Conservation (phyloP, 768 basidiomycete species). For the Mycena indigotica region DNA sequence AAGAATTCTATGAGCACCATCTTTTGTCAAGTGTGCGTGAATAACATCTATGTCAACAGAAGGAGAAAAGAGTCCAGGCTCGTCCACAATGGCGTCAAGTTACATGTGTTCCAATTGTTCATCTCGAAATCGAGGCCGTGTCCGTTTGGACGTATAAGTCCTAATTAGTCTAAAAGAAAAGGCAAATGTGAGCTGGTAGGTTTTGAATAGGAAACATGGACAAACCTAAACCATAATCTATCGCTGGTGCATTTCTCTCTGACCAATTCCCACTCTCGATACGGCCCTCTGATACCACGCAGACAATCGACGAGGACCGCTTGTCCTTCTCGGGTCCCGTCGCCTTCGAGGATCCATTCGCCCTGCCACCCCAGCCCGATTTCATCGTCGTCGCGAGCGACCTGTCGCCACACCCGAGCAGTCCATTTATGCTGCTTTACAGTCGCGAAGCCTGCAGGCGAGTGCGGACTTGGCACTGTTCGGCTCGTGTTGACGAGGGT, state of each 20-base stretch:
- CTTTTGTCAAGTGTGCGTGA: no score
- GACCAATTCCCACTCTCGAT: conserved; percentile 54
- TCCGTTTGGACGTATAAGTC: conserved; percentile 13
- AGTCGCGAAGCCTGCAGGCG: conserved; percentile 58
- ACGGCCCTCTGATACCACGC: conserved; percentile 34
- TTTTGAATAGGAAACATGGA: conserved; percentile 7
- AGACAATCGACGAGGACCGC: conserved; percentile 59
- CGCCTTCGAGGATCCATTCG: conserved; percentile 80
- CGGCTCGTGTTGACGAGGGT: conserved; percentile 47
- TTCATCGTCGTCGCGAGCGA: conserved; percentile 35
- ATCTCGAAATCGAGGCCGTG: neutral
- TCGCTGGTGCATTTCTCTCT: conserved; percentile 63
- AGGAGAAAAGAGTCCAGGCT: no score
- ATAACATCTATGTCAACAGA: no score
- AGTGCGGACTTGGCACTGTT: conserved; percentile 60
- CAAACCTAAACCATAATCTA: conserved; percentile 65
- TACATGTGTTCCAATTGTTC: neutral
- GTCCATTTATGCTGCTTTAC: conserved; percentile 71
- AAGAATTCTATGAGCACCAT: no score
- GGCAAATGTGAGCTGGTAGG: neutral
- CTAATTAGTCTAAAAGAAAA: conserved; percentile 14
- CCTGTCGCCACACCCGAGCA: conserved; percentile 45
- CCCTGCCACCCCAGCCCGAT: conserved; percentile 54
- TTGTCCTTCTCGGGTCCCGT: conserved; percentile 71
- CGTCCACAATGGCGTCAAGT: neutral